Evolutionary conservation across 371 early-diverging fungal species (phyloP), one percentile per base, ranked within the genome.

Genomic region (Rhizopus stolonifer): DNA sequence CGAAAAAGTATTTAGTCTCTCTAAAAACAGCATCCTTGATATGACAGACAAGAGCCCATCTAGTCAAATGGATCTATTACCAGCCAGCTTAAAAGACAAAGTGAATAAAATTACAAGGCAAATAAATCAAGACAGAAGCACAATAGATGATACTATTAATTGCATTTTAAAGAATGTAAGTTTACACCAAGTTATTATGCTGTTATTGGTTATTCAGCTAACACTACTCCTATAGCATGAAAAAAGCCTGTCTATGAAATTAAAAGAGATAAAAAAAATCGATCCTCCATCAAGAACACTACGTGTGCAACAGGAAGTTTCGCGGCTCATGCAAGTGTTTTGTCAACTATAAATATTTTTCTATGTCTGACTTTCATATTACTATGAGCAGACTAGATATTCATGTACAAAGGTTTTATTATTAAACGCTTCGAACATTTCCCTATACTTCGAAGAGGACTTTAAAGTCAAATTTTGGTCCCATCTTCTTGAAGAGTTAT

Each of bases 401-500:
- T 15, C 50, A 49, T 49, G 50, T 45, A 39, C 46, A 57, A 26
- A 51, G 50, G 47, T 24, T 44, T 4, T 50, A 38, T 46, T 38
- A 33, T 46, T 50, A 22, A 57, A 44, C 15, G 44, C 57, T 26
- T 38, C 25, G 14, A 51, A 51, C 31, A 57, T 50, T 14, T 24
- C 17, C 39, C 39, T 50, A 23, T 50, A 57, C 51, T 57, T 51
- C 11, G 57, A 57, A 57, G 57, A 57, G 38, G 57, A 51, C 22
- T 58, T 58, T 47, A 58, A 58, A 47, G 46, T 56, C 9, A 56
- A 56, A 56, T 56, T 56, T 31, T 56, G 56, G 58, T 39, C 47
- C 6, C 58, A 58, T 58, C n/a, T 49, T 49, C 47, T 58, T 52
- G 52, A 58, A 46, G 52, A 58, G 29, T 36, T 52, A 32, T 52